Base-by-base conservation (phyloP, 169 alveolate genomes). In the Blepharisma undulans region DNA sequence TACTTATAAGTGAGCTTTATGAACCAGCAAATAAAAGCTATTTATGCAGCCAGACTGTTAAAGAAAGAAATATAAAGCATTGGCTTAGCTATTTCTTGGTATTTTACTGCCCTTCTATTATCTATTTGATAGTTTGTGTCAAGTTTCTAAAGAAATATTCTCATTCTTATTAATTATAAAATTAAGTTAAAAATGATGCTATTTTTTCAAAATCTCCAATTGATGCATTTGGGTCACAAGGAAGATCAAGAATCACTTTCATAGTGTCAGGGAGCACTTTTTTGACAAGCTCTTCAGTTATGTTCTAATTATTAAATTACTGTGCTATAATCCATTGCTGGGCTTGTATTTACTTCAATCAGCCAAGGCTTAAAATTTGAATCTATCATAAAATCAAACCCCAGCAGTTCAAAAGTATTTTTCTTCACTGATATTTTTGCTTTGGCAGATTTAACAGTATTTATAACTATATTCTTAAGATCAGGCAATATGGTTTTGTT, bases 341-440 rank as follows among this genome's bases (percentile, higher is more conserved):
- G 99, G 89, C 98, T 96, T 34, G 99, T 97, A 95, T 98, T 99
- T 5, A 99, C 98, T 93, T 99, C 99, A 86, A 99, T 91, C 76
- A 99, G 93, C 99, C 99, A 99, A 7, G 99, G 99, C 72, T 96
- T 97, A 72, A 98, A 93, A 77, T 96, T 95, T 27, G 93, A 95
- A 90, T 98, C 99, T 34, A 99, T 93, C 71, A 99, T 93, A 30
- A 98, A 94, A 93, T 99, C 99, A 93, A 98, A 98, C 27, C 99
- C 99, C 93, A 97, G 97, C 34, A 97, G 91, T 87, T 98, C 98
- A 87, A 96, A 96, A 84, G 98, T 96, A 85, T 96, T 97, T 88
- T 96, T 97, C 29, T 89, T 74, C 22, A 94, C 92, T 90, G 88
- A 92, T 66, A 92, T 80, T 82, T 94, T 94, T 1, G 91, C 76